Evolutionary conservation across 208 protist genomes (phyloP), one percentile per base, ranked within the genome.

Genomic region (Acanthamoeba castellanii): DNA sequence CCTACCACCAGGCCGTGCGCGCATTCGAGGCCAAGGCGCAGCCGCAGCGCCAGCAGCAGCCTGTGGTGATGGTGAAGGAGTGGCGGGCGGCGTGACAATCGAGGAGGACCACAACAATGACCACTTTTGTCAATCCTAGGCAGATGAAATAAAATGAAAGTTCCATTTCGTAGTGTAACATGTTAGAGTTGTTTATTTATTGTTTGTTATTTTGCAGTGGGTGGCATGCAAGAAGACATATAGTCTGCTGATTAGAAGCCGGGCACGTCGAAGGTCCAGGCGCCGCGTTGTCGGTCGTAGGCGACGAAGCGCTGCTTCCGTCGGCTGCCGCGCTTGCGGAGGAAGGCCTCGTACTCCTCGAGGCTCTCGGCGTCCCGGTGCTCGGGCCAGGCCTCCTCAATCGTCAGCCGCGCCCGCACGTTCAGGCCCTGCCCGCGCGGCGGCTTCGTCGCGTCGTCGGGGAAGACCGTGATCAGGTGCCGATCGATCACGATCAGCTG

Each of bases 361-460:
- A 85, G 47, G 76, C 42, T 85, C 76, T 50, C 11, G 14, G 34
- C 57, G 84, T 91, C 59, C n/a, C 59, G 9, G 27, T 52, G 6
- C 42, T 70, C 42, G 34, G 84, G 84, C 84, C 84, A 91, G 55
- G 34, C 50, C 55, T 91, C 18, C 34, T 91, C 84, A 7, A 91
- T 72, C 9, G 84, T 91, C 52, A 91, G n/a, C 18, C 84, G 25
- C 20, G 84, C 84, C 52, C 20, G 50, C 57, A 72, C 59, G 57
- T 91, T 91, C 3, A 91, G 84, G 34, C 55, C 55, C 22, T 91
- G 84, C 7, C 84, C 55, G 8, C 22, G 27, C 8, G 84, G 84
- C 27, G 84, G 84, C 57, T 91, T 91, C 30, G 59, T 6, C 47
- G 9, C 6, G 57, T 68, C 84, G 4, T 66, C 45, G 22, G 84